phyloP scores from a whole-genome alignment of 106 monocot species.

The Dioscorea dumetorum region DNA sequence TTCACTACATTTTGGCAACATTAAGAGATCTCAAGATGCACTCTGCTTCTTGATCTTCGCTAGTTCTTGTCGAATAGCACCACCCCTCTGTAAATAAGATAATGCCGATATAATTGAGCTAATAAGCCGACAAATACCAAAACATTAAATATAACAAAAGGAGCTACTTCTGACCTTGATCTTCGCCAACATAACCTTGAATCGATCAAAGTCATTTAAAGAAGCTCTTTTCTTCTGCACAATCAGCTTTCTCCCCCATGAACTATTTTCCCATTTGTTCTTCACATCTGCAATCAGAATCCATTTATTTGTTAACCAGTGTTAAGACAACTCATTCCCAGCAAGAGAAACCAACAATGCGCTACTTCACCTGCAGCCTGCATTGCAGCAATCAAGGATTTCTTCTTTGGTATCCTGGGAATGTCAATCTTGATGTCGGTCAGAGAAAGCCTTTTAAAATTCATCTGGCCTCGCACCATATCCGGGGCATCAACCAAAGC shows the following conservation, averaged over 20 bases:
- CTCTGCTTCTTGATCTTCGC: conserved; percentile 52
- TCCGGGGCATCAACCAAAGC: conserved; percentile 87
- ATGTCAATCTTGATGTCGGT: conserved; percentile 95
- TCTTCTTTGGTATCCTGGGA: conserved; percentile 76
- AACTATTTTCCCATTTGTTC: conserved; percentile 80
- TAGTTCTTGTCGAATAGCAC: conserved; percentile 53
- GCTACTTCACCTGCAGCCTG: conserved; percentile 55
- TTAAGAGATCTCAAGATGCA: conserved; percentile 16
- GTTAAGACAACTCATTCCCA: no score
- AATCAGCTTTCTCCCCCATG: conserved; percentile 81
- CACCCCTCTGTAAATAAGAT: conserved; percentile 31
- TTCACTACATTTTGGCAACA: no score
- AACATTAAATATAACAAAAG: neutral
- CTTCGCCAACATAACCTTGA: conserved; percentile 82
- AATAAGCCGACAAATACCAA: neutral
- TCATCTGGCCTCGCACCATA: conserved; percentile 77
- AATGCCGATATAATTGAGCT: neutral
- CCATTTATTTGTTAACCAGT: neutral
- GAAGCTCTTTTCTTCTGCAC: conserved; percentile 80
- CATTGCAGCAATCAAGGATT: conserved; percentile 67
- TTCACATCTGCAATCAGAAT: conserved; percentile 55
- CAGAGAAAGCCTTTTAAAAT: conserved; percentile 78
- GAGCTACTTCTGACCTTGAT: conserved; percentile 43
- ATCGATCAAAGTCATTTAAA: conserved; percentile 79
- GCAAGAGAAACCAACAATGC: no score